Conservation (phyloP, 345 rosid genomes). For the Eucalyptus guilfoylei region DNA sequence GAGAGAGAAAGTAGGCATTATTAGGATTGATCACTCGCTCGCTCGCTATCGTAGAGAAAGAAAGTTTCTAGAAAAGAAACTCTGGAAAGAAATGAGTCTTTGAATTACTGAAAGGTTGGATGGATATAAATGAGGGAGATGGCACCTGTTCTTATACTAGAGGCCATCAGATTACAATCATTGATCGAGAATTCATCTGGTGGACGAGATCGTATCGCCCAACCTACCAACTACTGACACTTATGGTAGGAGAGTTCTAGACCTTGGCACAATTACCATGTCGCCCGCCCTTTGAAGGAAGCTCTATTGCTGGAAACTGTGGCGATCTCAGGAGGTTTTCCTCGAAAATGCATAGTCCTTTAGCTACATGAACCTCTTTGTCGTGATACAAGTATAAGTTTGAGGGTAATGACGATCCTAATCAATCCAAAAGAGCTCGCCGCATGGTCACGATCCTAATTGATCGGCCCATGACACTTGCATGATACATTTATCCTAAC, state of each 20-base stretch:
- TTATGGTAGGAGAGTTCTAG: no score
- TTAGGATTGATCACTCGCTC: no score
- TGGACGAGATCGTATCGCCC: accelerated
- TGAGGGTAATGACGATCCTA: no score
- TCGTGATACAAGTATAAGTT: accelerated
- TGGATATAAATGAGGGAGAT: no score
- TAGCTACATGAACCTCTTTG: accelerated
- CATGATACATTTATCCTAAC: no score
- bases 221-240: accelerated
- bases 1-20: no score
- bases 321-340: accelerated
- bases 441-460: accelerated
- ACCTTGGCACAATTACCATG: accelerated
- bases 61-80: no score
- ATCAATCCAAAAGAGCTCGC: accelerated
- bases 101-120: no score
- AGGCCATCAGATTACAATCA: accelerated
- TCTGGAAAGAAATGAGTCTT: no score
- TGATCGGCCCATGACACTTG: accelerated
- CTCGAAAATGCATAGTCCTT: no score
- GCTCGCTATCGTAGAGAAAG: accelerated
- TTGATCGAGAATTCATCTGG: accelerated
- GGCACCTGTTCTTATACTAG: no score
- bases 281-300: accelerated
- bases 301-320: accelerated